These are phyloP conservation scores for Alliaria petiolata DNA, from an alignment of 345 rosid genomes.

Conservation along the genomic window DNA sequence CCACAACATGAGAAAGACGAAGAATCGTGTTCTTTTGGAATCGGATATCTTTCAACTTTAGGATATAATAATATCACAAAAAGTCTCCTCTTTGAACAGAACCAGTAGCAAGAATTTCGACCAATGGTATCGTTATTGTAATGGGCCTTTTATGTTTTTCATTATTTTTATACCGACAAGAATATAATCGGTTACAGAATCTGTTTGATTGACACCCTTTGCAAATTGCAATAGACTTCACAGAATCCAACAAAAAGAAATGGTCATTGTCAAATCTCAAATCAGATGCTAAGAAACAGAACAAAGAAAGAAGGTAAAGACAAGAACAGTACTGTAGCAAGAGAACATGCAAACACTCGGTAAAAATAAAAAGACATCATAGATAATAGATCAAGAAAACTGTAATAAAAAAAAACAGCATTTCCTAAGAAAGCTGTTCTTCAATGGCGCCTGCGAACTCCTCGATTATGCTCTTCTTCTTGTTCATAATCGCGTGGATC, in stretches of 20 bases:
- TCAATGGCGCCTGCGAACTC: slow-evolving; percentile 48
- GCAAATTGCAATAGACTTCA: slow-evolving; percentile 15
- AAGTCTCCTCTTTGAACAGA: slow-evolving; percentile 15
- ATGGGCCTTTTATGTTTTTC: background rate
- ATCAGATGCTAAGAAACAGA: slow-evolving; percentile 15
- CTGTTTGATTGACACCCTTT: slow-evolving; percentile 10
- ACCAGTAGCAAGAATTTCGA: background rate
- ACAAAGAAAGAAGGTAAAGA: background rate
- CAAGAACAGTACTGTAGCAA: slow-evolving; percentile 13
- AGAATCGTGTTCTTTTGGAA: slow-evolving; percentile 1
- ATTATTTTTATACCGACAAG: slow-evolving; percentile 7
- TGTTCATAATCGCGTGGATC: slow-evolving; percentile 47
- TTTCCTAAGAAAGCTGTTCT: slow-evolving; percentile 32
- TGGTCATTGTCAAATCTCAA: slow-evolving; percentile 9
- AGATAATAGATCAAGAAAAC: slow-evolving; percentile 5
- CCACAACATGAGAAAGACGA: background rate
- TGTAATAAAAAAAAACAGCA: slow-evolving; percentile 3
- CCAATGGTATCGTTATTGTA: slow-evolving; percentile 20
- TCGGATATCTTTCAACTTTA: background rate
- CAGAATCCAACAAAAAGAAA: slow-evolving; percentile 14
- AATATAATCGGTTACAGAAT: slow-evolving; percentile 5
- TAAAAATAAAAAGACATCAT: background rate
- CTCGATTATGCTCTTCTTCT: slow-evolving; percentile 60
- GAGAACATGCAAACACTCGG: background rate
- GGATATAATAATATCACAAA: slow-evolving; percentile 11